Base-by-base conservation (phyloP, 1,284 basidiomycete genomes). In the Fomes fomentarius region DNA sequence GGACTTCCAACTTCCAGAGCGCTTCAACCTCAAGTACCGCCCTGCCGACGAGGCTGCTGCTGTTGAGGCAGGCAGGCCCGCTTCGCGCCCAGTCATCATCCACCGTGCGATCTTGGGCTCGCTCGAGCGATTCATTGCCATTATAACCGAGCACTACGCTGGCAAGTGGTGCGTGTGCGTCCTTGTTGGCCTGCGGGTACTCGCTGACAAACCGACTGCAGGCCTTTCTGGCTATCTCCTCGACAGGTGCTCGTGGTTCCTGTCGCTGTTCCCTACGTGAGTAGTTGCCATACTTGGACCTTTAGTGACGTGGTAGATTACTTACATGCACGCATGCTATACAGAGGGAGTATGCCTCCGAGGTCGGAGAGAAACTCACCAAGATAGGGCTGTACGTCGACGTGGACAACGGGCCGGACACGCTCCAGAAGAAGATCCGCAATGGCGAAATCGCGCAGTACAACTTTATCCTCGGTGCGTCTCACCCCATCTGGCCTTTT, bases 1-100 rank as follows among this genome's bases (percentile, higher is more conserved):
- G 62, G 97, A 99, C 78, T 99, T 98, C 85, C 94, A 99, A 74
- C 84, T 99, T 9, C 97, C 97, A n/a, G 91, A 98, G 69, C 89
- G 94, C 46, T 99, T 99, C 81, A 91, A 97, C 74, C 82, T 99
- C 60, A 91, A 91, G 69, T 99, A 95, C 77, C 91, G 94, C 38
- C 86, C 87, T 4, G 82, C 85, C 15, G 87, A 88, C 48, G 88
- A 89, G 54, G 76, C 78, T 17, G 74, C 77, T 12, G 78, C 75
- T 46, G 74, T 82, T 15, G 83, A 85, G 61, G 56, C 59, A 38
- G 59, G 55, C 44, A 81, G 77, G 58, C 78, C 87, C 19, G 80
- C 84, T 17, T 76, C 82, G 34, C 79, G 96, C 44, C 97, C 97
- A 4, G 96, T 99, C 64, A 98, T 99, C 81, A 98, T 99, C 65